These are phyloP conservation scores for Magnusiomyces ingens DNA, from an alignment of 1,139 yeast genomes.

Conservation along the genomic window DNA sequence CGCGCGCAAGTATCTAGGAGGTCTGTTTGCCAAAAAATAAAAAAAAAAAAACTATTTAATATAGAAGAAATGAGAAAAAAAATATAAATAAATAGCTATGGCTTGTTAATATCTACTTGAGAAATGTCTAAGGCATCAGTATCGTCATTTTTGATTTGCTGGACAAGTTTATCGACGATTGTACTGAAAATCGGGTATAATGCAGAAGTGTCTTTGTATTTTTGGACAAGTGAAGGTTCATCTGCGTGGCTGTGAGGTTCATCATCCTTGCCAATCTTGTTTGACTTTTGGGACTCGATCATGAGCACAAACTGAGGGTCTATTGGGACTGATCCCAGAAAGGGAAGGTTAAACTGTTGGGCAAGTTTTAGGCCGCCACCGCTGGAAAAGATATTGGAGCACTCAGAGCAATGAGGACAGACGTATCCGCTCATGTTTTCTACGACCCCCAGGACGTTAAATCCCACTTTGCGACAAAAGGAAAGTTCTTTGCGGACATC, in stretches of 20 bases:
- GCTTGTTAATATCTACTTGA: constrained; percentile 1
- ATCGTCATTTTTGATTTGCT: background rate
- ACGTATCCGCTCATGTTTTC: constrained; percentile 97
- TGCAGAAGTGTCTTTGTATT: constrained; percentile 35
- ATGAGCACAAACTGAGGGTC: constrained; percentile 86
- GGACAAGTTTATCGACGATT: constrained; percentile 39
- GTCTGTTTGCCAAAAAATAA: background rate
- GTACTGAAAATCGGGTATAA: constrained; percentile 43
- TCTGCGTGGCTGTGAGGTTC: background rate
- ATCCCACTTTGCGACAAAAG: constrained; percentile 81
- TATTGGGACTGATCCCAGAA: constrained; percentile 82
- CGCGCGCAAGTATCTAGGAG: constrained; percentile 9
- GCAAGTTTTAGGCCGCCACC: constrained; percentile 89
- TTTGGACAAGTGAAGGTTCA: constrained; percentile 27
- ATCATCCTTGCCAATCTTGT: constrained; percentile 12
- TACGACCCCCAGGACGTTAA: constrained; percentile 74
- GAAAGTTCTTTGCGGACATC: constrained; percentile 94
- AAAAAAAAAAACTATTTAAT: background rate
- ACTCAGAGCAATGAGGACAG: constrained; percentile 87
- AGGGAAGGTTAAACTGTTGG: constrained; percentile 51
- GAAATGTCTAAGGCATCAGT: constrained; percentile 32
- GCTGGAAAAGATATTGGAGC: constrained; percentile 78
- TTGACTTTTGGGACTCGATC: constrained; percentile 46
- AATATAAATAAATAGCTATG: constrained; percentile 11
- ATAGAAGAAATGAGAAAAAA: background rate